phyloP scores from a whole-genome alignment of 164 flowering plant species.

The Aristolochia californica region DNA sequence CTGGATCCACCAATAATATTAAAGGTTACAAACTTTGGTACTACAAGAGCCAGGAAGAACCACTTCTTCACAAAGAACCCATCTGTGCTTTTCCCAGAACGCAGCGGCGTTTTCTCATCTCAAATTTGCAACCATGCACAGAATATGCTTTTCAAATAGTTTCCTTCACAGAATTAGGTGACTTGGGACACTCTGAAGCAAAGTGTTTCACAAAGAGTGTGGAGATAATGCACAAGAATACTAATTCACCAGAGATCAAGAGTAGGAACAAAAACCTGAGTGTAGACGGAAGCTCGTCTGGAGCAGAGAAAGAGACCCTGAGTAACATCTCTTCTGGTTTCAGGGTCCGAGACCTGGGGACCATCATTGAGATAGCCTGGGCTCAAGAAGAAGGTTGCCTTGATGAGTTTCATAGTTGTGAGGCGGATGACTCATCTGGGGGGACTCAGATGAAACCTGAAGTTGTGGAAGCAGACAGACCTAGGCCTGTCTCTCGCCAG shows the following conservation, averaged over 20 bases:
- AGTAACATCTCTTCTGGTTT: constrained; percentile 40
- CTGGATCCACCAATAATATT: constrained; percentile 28
- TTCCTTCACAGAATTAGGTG: constrained; percentile 76
- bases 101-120: constrained; percentile 63
- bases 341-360: constrained; percentile 82
- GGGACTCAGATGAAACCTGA: constrained; percentile 25
- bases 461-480: constrained; percentile 24
- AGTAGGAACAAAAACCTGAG: constrained; percentile 25
- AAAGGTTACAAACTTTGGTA: constrained; percentile 95
- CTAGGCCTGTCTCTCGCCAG: constrained; percentile 36
- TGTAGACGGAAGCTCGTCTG: constrained; percentile 29
- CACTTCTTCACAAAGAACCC: constrained; percentile 47
- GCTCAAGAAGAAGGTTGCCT: constrained; percentile 50
- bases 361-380: constrained; percentile 54
- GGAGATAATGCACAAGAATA: constrained; percentile 58
- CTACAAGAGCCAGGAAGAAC: constrained; percentile 56
- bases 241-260: constrained; percentile 14
- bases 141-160: constrained; percentile 73
- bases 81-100: constrained; percentile 44
- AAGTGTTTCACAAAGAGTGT: constrained; percentile 87
- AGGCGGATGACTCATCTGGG: constrained; percentile 35
- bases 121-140: constrained; percentile 82
- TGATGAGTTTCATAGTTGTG: constrained; percentile 37
- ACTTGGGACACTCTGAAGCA: constrained; percentile 83
- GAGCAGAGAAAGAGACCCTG: constrained; percentile 23